Conservation (phyloP, 306 rosid genomes). For the Inga oerstediana region DNA sequence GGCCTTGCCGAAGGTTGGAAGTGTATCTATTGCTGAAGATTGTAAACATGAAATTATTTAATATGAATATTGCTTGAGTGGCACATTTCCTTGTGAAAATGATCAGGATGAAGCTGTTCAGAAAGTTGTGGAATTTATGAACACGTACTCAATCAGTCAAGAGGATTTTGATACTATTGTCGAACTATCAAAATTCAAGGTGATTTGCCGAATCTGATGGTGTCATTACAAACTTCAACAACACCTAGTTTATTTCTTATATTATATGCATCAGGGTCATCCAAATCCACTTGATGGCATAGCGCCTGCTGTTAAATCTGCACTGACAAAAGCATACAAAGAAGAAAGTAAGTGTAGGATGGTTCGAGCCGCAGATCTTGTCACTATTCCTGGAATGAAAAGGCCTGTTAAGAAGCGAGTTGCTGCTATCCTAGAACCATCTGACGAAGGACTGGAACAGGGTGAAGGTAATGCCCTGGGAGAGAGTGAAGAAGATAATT, state of each 20-base stretch:
- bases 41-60: slow-evolving; percentile 19
- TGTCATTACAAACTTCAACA: background rate
- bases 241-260: slow-evolving; percentile 14
- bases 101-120: slow-evolving; percentile 85
- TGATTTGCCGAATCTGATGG: slow-evolving; percentile 35
- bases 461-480: slow-evolving; percentile 52
- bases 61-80: slow-evolving; percentile 24
- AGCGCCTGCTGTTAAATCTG: slow-evolving; percentile 73
- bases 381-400: slow-evolving; percentile 72
- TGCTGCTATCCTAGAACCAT: slow-evolving; percentile 87
- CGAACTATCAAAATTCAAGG: slow-evolving; percentile 93
- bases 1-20: slow-evolving; percentile 74
- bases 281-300: slow-evolving; percentile 83
- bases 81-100: slow-evolving; percentile 31
- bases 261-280: slow-evolving; percentile 60
- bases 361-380: slow-evolving; percentile 76
- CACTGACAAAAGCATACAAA: slow-evolving; percentile 90
- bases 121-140: slow-evolving; percentile 92
- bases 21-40: slow-evolving; percentile 7
- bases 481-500: slow-evolving; percentile 75
- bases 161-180: slow-evolving; percentile 85
- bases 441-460: slow-evolving; percentile 59
- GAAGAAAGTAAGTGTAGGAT: slow-evolving; percentile 69
- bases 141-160: slow-evolving; percentile 72
- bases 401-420: slow-evolving; percentile 84